Evolutionary conservation across 306 rosid species (phyloP).

Genomic region (Citrullus colocynthis): DNA sequence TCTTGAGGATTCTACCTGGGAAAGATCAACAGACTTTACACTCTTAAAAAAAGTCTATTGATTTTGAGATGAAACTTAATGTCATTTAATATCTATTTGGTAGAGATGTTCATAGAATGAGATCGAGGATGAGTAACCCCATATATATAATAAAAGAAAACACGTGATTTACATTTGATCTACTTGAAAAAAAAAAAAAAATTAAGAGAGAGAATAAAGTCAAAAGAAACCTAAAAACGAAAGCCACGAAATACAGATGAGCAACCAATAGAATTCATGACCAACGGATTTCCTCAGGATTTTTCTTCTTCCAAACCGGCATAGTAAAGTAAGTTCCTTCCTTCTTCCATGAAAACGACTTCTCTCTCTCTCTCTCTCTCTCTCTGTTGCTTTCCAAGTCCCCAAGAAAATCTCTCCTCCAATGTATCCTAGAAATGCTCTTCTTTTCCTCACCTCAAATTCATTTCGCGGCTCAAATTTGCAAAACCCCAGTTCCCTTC

Average conservation of each 20-base stretch:
- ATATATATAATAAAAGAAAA: too few relatives aligned
- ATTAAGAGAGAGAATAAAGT: background rate
- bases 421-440: background rate
- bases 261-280: background rate
- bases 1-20: too few relatives aligned
- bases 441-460: conserved; percentile 5
- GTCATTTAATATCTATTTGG: too few relatives aligned
- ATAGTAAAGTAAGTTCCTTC: background rate
- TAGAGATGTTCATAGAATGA: too few relatives aligned
- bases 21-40: too few relatives aligned
- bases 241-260: background rate
- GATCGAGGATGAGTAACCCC: too few relatives aligned
- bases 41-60: too few relatives aligned
- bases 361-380: background rate
- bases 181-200: too few relatives aligned
- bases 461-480: background rate
- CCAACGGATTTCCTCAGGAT: background rate
- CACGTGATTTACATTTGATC: too few relatives aligned
- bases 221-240: background rate
- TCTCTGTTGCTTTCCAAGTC: background rate
- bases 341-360: background rate
- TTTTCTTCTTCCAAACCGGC: background rate
- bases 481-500: background rate
- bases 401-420: background rate
- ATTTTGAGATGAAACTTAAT: too few relatives aligned